Evolutionary conservation across 768 basidiomycete species (phyloP).

Genomic region (Boletus eberwhitei): DNA sequence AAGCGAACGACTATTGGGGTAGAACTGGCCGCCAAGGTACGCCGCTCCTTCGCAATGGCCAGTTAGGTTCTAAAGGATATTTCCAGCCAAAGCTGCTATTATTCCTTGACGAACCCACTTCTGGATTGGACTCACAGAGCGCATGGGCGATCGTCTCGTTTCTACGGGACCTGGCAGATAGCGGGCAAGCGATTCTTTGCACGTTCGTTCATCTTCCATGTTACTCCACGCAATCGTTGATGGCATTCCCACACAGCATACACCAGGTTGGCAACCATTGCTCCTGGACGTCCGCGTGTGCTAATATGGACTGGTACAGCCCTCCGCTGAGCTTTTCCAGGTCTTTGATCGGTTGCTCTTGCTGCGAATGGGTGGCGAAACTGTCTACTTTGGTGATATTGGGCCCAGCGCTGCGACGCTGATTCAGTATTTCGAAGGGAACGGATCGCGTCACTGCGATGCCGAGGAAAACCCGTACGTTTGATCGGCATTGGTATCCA

Average conservation of each 20-base stretch:
- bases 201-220: slow-evolving; percentile 47
- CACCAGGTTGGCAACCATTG: slow-evolving; percentile 31
- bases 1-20: slow-evolving; percentile 87
- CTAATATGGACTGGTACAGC: slow-evolving; percentile 35
- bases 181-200: slow-evolving; percentile 89
- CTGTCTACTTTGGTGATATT: slow-evolving; percentile 66
- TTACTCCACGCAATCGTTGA: background rate
- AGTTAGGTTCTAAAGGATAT: too few relatives aligned
- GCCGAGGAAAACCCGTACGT: slow-evolving; percentile 63
- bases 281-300: background rate
- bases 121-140: slow-evolving; percentile 82
- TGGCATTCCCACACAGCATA: slow-evolving; percentile 30
- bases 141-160: slow-evolving; percentile 82
- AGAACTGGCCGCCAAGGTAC: slow-evolving; percentile 74
- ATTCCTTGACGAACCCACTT: slow-evolving; percentile 88
- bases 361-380: slow-evolving; percentile 71
- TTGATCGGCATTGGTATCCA: slow-evolving; percentile 35
- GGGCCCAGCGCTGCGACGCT: slow-evolving; percentile 59
- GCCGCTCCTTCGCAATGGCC: background rate
- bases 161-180: slow-evolving; percentile 70
- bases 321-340: slow-evolving; percentile 82
- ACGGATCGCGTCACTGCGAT: slow-evolving; percentile 62
- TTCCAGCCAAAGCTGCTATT: slow-evolving; percentile 68
- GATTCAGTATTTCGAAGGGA: slow-evolving; percentile 72
- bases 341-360: slow-evolving; percentile 77